Percentiles rank a stretch among this genome's conserved stretches.
phyloP scores from a whole-genome alignment of 805 yeast genomes.

The Ogataea allantospora region DNA sequence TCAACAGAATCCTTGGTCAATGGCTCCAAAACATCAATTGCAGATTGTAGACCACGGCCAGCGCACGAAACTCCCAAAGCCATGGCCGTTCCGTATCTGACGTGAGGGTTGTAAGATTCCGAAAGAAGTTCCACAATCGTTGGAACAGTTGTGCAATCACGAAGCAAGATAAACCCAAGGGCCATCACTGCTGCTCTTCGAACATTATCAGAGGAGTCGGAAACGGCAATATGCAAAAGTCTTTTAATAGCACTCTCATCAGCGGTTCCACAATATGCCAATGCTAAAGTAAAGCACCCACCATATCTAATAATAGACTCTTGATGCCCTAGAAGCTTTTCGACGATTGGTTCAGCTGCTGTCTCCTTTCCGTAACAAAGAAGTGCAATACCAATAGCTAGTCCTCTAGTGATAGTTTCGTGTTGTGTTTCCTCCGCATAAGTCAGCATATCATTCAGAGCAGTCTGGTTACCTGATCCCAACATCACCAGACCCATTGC shows the following conservation, averaged over 20 bases:
- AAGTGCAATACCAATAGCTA: conserved; percentile 85
- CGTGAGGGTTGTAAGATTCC: conserved; percentile 96
- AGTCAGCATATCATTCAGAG: conserved; percentile 74
- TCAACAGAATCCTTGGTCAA: conserved; percentile 92
- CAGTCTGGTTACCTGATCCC: conserved; percentile 76
- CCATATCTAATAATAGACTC: conserved; percentile 89
- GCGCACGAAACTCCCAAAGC: conserved; percentile 98
- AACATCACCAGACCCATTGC: conserved; percentile 96
- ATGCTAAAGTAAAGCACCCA: conserved; percentile 89
- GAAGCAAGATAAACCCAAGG: conserved; percentile 84
- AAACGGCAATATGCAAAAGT: conserved; percentile 88
- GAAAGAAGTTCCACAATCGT: conserved; percentile 89
- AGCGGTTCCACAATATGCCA: conserved; percentile 97
- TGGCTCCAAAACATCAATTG: conserved; percentile 90
- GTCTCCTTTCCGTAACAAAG: conserved; percentile 84
- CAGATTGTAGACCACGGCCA: conserved; percentile 84
- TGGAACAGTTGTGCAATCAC: conserved; percentile 92
- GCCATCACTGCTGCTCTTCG: conserved; percentile 94
- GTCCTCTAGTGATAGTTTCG: conserved; percentile 91
- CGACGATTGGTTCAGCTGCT: conserved; percentile 68
- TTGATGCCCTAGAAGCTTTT: conserved; percentile 66
- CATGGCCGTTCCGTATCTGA: conserved; percentile 96
- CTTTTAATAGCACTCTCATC: conserved; percentile 83
- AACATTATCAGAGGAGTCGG: conserved; percentile 94
- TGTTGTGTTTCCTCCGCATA: conserved; percentile 96